A percentile compares a stretch with the other conserved stretches of the same genome.
Conservation (phyloP, 352 stramenopile genomes). For the Phytophthora europaea region DNA sequence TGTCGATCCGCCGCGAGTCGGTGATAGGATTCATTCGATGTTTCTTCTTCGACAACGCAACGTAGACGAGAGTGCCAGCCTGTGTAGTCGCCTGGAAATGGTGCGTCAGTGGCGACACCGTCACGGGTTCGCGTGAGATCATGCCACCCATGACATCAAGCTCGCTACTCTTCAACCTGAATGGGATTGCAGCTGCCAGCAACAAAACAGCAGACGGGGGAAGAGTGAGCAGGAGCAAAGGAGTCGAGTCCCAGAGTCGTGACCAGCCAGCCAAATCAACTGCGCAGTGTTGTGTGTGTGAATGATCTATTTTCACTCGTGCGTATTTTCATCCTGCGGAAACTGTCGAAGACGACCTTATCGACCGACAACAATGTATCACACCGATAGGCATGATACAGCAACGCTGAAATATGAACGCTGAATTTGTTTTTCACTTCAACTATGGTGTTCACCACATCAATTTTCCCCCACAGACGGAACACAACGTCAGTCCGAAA, state of each 20-base stretch:
- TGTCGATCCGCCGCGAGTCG: slow-evolving; percentile 66
- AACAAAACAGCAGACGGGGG: not conserved
- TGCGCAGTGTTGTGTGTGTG: not conserved
- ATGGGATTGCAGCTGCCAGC: not conserved
- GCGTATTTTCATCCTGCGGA: not conserved
- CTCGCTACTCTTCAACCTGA: not conserved
- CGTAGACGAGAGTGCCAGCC: slow-evolving; percentile 79
- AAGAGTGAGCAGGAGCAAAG: not conserved
- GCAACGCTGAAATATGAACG: not conserved
- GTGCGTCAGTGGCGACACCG: slow-evolving; percentile 70
- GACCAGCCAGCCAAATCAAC: not conserved
- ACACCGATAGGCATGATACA: not conserved
- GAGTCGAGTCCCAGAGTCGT: not conserved
- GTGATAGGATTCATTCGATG: slow-evolving; percentile 61
- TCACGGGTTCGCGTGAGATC: slow-evolving; percentile 64
- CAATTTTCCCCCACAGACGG: too few relatives aligned
- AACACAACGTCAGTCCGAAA: not conserved
- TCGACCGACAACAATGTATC: not conserved
- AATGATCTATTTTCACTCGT: not conserved
- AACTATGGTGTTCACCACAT: not conserved
- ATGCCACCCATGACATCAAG: slow-evolving; percentile 54
- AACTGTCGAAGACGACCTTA: not conserved
- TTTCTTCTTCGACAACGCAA: slow-evolving; percentile 76
- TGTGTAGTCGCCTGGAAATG: slow-evolving; percentile 72
- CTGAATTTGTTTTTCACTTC: too few relatives aligned